These are phyloP conservation scores for Theobroma grandiflorum DNA, from an alignment of 441 rosid genomes.

Conservation along the genomic window DNA sequence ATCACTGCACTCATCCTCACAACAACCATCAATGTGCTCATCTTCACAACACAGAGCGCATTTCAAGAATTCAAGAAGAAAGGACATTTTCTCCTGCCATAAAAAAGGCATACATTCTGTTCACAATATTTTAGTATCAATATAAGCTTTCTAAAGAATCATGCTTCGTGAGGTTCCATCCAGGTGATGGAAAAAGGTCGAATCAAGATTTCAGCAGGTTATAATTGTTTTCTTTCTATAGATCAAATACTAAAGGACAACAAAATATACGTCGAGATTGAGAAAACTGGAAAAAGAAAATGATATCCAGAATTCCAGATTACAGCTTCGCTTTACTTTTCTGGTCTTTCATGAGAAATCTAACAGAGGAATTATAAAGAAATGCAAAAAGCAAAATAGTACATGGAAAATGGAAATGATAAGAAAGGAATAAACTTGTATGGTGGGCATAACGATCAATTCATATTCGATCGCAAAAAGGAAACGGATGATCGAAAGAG, in stretches of 20 bases:
- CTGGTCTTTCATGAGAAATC: neutral
- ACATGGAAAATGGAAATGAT: neutral
- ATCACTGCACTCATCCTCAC: neutral
- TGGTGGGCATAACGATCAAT: neutral
- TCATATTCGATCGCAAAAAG: neutral
- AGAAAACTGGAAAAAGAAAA: neutral
- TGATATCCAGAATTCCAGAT: neutral
- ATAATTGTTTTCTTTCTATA: too few relatives aligned
- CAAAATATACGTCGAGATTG: neutral
- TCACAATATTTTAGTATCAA: neutral
- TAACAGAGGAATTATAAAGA: neutral
- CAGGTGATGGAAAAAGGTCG: neutral
- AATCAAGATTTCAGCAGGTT: too few relatives aligned
- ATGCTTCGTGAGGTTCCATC: neutral
- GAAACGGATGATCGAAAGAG: neutral
- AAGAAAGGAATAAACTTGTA: neutral
- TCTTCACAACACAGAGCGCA: constrained; percentile 24
- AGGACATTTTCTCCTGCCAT: constrained; percentile 23
- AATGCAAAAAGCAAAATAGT: neutral
- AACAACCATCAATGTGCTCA: neutral
- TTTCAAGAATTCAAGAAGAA: constrained; percentile 21
- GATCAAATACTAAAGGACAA: too few relatives aligned
- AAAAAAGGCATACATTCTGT: neutral
- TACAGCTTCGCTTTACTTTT: neutral
- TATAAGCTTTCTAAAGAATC: neutral